Evolutionary conservation across 805 yeast genomes (phyloP).

Genomic region (Monosporozyma yasuniensis): DNA sequence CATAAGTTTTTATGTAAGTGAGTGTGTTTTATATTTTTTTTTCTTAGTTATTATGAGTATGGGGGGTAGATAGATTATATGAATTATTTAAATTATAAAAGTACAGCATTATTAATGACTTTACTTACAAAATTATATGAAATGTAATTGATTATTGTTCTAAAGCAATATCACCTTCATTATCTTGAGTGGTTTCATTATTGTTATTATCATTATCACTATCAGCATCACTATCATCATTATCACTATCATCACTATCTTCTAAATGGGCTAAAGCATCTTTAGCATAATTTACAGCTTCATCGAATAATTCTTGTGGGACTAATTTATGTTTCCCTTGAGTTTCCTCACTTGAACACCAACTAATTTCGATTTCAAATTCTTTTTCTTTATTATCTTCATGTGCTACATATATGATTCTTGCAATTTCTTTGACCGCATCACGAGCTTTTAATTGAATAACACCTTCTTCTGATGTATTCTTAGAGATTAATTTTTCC

Average conservation of each 20-base stretch:
- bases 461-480: conserved; percentile 40
- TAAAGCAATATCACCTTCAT: conserved; percentile 3
- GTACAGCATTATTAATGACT: conserved; percentile 31
- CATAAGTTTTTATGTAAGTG: too few relatives aligned
- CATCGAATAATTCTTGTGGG: conserved; percentile 69
- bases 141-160: background rate
- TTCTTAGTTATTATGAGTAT: background rate
- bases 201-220: conserved; percentile 11
- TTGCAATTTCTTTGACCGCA: conserved; percentile 90
- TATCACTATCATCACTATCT: conserved; percentile 15
- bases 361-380: conserved; percentile 86
- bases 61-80: background rate
- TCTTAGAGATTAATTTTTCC: conserved; percentile 56
- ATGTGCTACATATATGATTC: conserved; percentile 86
- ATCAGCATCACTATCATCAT: conserved; percentile 15
- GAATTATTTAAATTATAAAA: conserved; percentile 3
- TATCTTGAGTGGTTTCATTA: background rate
- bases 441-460: conserved; percentile 51
- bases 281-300: conserved; percentile 77
- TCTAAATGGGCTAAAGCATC: conserved; percentile 46
- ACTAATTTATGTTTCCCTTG: conserved; percentile 71
- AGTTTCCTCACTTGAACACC: conserved; percentile 75
- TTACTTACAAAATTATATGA: background rate
- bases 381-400: conserved; percentile 98
- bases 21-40: too few relatives aligned